Evolutionary conservation across 352 stramenopile genomes (phyloP).

Genomic region (Phytophthora agathidicida): DNA sequence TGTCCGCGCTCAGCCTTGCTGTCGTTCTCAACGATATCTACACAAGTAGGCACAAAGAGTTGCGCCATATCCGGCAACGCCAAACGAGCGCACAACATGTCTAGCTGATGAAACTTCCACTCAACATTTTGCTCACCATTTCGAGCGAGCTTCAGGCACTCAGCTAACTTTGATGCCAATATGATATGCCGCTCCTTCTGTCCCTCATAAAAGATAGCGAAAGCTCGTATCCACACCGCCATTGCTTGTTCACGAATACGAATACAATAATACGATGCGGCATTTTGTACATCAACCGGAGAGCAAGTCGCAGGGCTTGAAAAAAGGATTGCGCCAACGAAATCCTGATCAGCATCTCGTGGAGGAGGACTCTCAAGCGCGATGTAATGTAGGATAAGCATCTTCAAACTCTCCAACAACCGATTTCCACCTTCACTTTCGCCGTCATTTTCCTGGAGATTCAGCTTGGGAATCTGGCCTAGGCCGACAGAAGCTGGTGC

Average conservation of each 20-base stretch:
- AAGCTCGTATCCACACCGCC: slow-evolving; percentile 67
- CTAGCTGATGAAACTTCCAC: slow-evolving; percentile 78
- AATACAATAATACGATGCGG: slow-evolving; percentile 51
- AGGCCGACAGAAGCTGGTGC: slow-evolving; percentile 84
- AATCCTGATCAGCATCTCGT: slow-evolving; percentile 31
- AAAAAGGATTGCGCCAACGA: slow-evolving; percentile 55
- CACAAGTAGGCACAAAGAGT: slow-evolving; percentile 72
- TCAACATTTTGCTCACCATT: slow-evolving; percentile 35
- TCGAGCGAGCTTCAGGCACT: slow-evolving; percentile 52
- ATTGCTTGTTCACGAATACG: slow-evolving; percentile 76
- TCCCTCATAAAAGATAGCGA: slow-evolving; percentile 77
- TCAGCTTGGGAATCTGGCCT: slow-evolving; percentile 56
- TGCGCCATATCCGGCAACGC: slow-evolving; percentile 77
- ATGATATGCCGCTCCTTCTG: slow-evolving; percentile 69
- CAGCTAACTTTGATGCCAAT: slow-evolving; percentile 53
- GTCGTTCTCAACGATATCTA: slow-evolving; percentile 65
- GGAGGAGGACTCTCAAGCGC: slow-evolving; percentile 25
- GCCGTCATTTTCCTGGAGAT: slow-evolving; percentile 18
- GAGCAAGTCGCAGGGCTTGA: slow-evolving; percentile 31
- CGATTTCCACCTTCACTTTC: slow-evolving; percentile 49
- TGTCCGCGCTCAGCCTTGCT: slow-evolving; percentile 29
- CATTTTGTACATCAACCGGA: slow-evolving; percentile 44
- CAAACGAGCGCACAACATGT: slow-evolving; percentile 81
- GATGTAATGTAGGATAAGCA: slow-evolving; percentile 61
- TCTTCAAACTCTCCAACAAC: slow-evolving; percentile 76